Evolutionary conservation across 495 filamentous ascomycete genomes (phyloP).

Genomic region (Hyaloscypha hepaticicola): DNA sequence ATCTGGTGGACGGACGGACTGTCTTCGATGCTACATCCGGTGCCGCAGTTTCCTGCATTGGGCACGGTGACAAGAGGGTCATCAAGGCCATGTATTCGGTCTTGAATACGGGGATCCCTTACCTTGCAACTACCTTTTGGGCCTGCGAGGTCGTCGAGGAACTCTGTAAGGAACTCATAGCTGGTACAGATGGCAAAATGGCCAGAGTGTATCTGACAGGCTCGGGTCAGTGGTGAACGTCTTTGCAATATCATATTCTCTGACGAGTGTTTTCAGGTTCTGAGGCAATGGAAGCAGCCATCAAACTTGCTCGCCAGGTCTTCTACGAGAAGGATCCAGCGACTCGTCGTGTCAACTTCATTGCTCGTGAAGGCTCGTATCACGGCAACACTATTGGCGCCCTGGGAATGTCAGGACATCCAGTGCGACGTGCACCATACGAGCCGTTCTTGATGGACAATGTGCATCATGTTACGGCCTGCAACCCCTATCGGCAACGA

Average conservation of each 20-base stretch:
- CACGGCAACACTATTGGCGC: conserved; percentile 74
- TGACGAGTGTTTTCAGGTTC: conserved; percentile 44
- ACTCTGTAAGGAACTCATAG: conserved; percentile 43
- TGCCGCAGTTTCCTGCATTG: conserved; percentile 52
- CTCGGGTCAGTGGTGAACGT: conserved; percentile 51
- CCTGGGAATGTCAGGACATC: conserved; percentile 62
- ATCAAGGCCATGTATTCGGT: conserved; percentile 40
- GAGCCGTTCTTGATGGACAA: conserved; percentile 62
- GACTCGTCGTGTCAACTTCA: conserved; percentile 55
- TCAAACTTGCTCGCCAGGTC: conserved; percentile 65
- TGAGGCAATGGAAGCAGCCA: conserved; percentile 63
- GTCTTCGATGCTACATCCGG: conserved; percentile 63
- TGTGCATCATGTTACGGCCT: conserved; percentile 65
- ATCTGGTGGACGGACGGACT: conserved; percentile 56
- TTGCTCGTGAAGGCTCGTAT: conserved; percentile 68
- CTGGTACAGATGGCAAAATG: conserved; percentile 47
- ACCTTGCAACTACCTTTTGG: conserved; percentile 47
- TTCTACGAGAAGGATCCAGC: conserved; percentile 51
- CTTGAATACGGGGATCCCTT: conserved; percentile 39
- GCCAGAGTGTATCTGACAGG: conserved; percentile 47
- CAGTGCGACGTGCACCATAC: conserved; percentile 60
- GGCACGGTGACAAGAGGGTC: conserved; percentile 47
- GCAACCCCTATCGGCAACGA: conserved; percentile 63
- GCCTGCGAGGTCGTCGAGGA: conserved; percentile 40
- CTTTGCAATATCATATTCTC: neutral